These are phyloP conservation scores for Suaeda aralocaspica DNA, from an alignment of 148 eudicot genomes.

Conservation along the genomic window DNA sequence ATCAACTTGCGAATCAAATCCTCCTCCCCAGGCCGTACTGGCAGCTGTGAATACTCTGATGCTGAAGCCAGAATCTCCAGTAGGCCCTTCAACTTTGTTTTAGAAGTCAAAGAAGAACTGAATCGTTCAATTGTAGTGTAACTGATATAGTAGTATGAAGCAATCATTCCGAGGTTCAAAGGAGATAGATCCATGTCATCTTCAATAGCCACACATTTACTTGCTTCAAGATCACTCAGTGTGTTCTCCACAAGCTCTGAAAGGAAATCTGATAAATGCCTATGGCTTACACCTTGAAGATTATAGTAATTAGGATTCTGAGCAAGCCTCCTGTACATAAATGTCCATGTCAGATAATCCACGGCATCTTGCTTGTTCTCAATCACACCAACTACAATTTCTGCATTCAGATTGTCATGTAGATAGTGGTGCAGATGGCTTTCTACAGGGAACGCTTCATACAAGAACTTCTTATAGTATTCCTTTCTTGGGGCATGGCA, in stretches of 20 bases:
- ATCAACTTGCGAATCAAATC: slow-evolving; percentile 68
- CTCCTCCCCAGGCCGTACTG: slow-evolving; percentile 86
- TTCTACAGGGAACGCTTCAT: slow-evolving; percentile 94
- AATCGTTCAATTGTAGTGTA: slow-evolving; percentile 90
- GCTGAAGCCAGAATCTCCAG: slow-evolving; percentile 82
- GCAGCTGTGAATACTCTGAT: slow-evolving; percentile 76
- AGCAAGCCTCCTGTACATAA: slow-evolving; percentile 91
- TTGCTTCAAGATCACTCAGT: slow-evolving; percentile 65
- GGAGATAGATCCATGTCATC: slow-evolving; percentile 76
- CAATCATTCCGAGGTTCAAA: slow-evolving; percentile 87
- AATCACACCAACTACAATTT: slow-evolving; percentile 81
- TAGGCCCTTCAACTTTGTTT: slow-evolving; percentile 84
- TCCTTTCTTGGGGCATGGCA: slow-evolving; percentile 95
- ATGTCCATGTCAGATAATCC: slow-evolving; percentile 94
- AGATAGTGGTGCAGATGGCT: slow-evolving; percentile 84
- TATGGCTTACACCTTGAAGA: slow-evolving; percentile 91
- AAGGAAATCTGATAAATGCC: slow-evolving; percentile 85
- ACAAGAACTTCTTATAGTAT: slow-evolving; percentile 84
- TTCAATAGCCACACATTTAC: slow-evolving; percentile 80
- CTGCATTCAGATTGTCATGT: slow-evolving; percentile 93
- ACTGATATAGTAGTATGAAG: slow-evolving; percentile 87
- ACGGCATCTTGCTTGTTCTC: slow-evolving; percentile 94
- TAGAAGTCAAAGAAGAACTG: slow-evolving; percentile 68
- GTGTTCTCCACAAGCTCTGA: slow-evolving; percentile 94
- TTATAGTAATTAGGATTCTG: slow-evolving; percentile 96